Evolutionary conservation across 345 rosid genomes (phyloP).

Genomic region (Syzygium aqueum): DNA sequence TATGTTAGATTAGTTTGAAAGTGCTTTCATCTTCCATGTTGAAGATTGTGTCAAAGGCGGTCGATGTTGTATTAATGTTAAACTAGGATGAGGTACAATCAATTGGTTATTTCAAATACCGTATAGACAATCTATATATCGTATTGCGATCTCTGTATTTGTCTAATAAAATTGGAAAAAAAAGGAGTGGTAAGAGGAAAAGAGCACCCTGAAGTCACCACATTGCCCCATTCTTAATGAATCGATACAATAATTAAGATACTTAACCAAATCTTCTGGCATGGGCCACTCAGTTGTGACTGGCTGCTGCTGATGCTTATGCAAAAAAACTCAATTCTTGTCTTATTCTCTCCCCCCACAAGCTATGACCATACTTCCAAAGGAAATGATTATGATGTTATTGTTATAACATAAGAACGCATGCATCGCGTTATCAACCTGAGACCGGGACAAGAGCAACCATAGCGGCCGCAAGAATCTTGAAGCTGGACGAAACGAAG

Average conservation of each 20-base stretch:
- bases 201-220: background rate
- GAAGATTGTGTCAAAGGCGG: background rate
- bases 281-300: background rate
- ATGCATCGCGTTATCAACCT: background rate
- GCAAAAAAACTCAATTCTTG: background rate
- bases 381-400: no score
- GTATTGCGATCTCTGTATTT: background rate
- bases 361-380: background rate
- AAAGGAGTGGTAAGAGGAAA: background rate
- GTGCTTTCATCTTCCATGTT: background rate
- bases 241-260: background rate
- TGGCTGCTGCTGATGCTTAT: background rate
- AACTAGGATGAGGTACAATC: background rate
- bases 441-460: background rate
- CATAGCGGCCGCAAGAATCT: background rate
- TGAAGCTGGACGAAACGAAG: background rate
- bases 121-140: background rate
- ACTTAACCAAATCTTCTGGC: background rate
- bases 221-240: background rate
- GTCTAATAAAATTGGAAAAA: background rate
- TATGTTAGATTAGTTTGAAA: background rate
- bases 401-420: background rate
- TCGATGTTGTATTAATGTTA: background rate
- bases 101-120: background rate
- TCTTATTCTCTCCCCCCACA: background rate